Conservation (phyloP, 2,329 filamentous ascomycete species). For the Cercospora beticola region DNA sequence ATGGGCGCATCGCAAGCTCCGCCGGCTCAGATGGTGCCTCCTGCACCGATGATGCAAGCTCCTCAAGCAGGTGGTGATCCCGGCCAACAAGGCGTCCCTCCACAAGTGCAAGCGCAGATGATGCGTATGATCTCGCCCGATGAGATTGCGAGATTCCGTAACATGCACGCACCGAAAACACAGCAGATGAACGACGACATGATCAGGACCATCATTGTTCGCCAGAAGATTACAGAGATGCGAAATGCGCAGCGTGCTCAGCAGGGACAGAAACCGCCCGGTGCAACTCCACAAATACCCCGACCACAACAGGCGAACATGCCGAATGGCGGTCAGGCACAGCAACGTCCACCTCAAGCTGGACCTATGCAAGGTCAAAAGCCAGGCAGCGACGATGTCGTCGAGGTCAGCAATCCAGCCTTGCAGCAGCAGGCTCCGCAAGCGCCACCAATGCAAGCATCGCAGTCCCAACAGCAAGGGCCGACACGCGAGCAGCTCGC, state of each 20-base stretch:
- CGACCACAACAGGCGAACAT: conserved; percentile 16
- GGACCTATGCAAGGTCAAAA: conserved; percentile 1
- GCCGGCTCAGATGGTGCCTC: conserved; percentile 43
- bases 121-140: conserved; percentile 31
- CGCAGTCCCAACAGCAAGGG: conserved; percentile 21
- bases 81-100: conserved; percentile 22
- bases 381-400: conserved; percentile 45
- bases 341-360: conserved; percentile 20
- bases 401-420: conserved; percentile 39
- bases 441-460: conserved; percentile 32
- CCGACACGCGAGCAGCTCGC: conserved; percentile 29
- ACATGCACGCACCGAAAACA: conserved; percentile 34
- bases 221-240: conserved; percentile 23
- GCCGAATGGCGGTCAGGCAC: conserved; percentile 13
- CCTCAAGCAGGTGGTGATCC: conserved; percentile 29
- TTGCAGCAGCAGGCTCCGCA: conserved; percentile 31
- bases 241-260: conserved; percentile 34
- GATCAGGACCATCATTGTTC: conserved; percentile 38
- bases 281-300: conserved; percentile 37
- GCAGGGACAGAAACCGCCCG: conserved; percentile 33
- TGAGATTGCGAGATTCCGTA: conserved; percentile 44
- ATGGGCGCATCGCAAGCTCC: conserved; percentile 37
- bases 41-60: conserved; percentile 24
- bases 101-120: conserved; percentile 18
- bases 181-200: conserved; percentile 45